These are phyloP conservation scores for Smallanthus sonchifolius DNA, from an alignment of 129 eudicot genomes.

Conservation along the genomic window DNA sequence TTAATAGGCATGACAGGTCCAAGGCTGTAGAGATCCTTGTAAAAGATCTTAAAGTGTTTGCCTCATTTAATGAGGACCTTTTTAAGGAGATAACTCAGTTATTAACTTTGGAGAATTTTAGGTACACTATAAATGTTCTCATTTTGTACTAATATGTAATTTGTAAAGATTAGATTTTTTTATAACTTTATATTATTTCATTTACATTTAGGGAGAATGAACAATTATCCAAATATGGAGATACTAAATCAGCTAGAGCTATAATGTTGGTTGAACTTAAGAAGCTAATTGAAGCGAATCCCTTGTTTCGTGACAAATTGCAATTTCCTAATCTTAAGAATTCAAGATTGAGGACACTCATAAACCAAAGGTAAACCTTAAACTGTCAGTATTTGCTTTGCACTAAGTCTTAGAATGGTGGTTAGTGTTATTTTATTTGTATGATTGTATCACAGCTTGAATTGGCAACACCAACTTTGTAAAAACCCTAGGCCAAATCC, in stretches of 20 bases:
- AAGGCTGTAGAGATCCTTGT: conserved; percentile 86
- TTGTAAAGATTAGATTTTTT: background rate
- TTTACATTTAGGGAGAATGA: conserved; percentile 69
- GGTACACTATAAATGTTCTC: conserved; percentile 37
- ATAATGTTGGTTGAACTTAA: conserved; percentile 89
- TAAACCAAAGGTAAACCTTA: conserved; percentile 67
- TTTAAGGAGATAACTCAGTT: conserved; percentile 91
- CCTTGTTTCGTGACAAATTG: conserved; percentile 82
- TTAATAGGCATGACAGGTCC: conserved; percentile 72
- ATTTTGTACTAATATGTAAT: background rate
- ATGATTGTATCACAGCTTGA: conserved; percentile 50
- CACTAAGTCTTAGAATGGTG: background rate
- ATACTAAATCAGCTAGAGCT: conserved; percentile 86
- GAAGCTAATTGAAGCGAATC: conserved; percentile 93
- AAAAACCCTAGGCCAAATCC: conserved; percentile 94
- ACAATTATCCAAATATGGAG: conserved; percentile 85
- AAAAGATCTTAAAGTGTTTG: conserved; percentile 89
- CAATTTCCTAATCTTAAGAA: conserved; percentile 79
- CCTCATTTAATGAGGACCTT: conserved; percentile 87
- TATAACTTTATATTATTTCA: background rate
- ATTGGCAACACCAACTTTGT: conserved; percentile 96
- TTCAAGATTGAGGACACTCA: conserved; percentile 80
- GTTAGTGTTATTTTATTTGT: conserved; percentile 9
- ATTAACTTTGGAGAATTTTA: conserved; percentile 75
- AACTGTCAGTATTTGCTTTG: background rate